phyloP scores from a whole-genome alignment of 2,329 filamentous ascomycete species.

The Zopfia rhizophila region DNA sequence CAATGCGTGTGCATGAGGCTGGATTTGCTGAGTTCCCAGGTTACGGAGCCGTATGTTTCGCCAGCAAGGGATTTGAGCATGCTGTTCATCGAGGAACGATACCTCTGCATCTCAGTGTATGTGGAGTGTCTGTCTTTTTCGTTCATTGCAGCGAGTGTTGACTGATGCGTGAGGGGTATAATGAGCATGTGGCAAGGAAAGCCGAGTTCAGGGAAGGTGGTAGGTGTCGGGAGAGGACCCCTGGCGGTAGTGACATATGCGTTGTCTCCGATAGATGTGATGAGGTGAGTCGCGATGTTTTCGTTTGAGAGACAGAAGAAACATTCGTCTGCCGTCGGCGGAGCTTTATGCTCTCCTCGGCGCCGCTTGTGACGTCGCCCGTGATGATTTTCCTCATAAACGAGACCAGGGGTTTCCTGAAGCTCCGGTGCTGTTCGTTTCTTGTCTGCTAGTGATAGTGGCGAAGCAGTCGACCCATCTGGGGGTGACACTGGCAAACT shows the following conservation, averaged over 20 bases:
- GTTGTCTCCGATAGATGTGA: conserved; percentile 88
- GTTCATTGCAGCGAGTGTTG: conserved; percentile 76
- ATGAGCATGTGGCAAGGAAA: conserved; percentile 92
- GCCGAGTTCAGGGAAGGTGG: conserved; percentile 76
- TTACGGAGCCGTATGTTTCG: conserved; percentile 79
- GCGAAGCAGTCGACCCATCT: conserved; percentile 77
- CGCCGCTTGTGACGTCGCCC: conserved; percentile 52
- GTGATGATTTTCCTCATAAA: conserved; percentile 48
- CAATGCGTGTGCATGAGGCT: conserved; percentile 90
- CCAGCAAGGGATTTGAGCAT: conserved; percentile 71
- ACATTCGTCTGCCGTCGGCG: conserved; percentile 74
- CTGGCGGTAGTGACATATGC: conserved; percentile 92
- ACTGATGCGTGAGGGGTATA: conserved; percentile 84
- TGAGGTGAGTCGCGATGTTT: conserved; percentile 84
- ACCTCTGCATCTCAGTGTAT: conserved; percentile 83
- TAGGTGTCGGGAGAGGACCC: conserved; percentile 79
- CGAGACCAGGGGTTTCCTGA: conserved; percentile 46
- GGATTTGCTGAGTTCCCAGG: conserved; percentile 88
- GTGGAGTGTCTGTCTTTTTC: conserved; percentile 68
- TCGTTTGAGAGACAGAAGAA: conserved; percentile 96
- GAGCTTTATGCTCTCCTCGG: conserved; percentile 44
- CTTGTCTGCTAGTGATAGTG: conserved; percentile 67
- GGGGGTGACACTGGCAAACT: conserved; percentile 72
- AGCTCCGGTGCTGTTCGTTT: conserved; percentile 65
- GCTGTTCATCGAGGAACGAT: conserved; percentile 78